phyloP scores from a whole-genome alignment of 1,284 basidiomycete species.

The Naganishia sp. region DNA sequence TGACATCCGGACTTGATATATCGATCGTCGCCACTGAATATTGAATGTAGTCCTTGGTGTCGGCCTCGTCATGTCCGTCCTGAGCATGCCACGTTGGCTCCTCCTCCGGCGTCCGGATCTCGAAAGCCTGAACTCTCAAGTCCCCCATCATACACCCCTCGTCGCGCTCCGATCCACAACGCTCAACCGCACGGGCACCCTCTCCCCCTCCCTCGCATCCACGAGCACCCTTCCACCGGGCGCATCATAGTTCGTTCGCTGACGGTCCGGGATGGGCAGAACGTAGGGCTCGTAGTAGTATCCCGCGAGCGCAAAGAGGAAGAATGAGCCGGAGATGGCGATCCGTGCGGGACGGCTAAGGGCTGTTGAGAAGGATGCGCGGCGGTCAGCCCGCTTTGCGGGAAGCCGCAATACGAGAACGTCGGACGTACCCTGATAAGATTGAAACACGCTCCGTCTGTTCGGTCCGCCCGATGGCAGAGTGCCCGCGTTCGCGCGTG shows the following conservation, averaged over 20 bases:
- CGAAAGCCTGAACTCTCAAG: too few relatives aligned
- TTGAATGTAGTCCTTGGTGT: too few relatives aligned
- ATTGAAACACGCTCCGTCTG: constrained; percentile 23
- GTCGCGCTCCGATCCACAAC: constrained; percentile 30
- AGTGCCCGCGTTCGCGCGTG: background rate
- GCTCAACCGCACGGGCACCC: constrained; percentile 22
- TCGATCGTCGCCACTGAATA: too few relatives aligned
- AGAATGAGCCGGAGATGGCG: constrained; percentile 28
- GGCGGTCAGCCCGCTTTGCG: background rate
- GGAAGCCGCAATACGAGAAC: too few relatives aligned
- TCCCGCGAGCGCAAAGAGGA: constrained; percentile 21
- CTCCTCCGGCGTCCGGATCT: too few relatives aligned
- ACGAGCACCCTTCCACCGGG: constrained; percentile 17
- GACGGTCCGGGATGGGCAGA: constrained; percentile 4
- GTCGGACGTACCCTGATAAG: constrained; percentile 9
- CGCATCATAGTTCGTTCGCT: background rate
- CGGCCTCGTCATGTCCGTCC: too few relatives aligned
- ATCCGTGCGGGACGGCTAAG: constrained; percentile 14
- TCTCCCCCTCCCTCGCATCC: constrained; percentile 30
- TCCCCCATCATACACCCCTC: constrained; percentile 1
- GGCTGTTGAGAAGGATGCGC: background rate
- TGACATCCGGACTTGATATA: too few relatives aligned
- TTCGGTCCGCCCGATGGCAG: background rate
- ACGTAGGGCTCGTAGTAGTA: constrained; percentile 26
- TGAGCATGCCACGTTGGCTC: too few relatives aligned